Evolutionary conservation across 257 asterid species (phyloP), one percentile per base, ranked within the genome.

Genomic region (Gentiana dahurica): DNA sequence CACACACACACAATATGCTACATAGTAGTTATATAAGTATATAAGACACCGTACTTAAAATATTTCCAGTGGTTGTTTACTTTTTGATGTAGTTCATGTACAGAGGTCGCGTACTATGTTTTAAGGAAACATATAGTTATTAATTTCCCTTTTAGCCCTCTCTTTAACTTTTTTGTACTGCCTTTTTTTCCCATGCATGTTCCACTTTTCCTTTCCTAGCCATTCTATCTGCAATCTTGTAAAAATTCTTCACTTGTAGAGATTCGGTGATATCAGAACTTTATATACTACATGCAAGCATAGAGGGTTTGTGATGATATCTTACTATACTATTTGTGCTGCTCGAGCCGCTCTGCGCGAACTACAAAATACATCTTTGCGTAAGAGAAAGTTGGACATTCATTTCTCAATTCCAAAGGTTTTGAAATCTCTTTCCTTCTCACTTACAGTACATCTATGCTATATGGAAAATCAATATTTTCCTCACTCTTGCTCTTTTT

Each of bases 391-490:
- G 55, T 73, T 86, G 63, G 95, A 86, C 62, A 83, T 86, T 61
- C 95, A 86, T 65, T 86, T 75, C 77, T 83, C 95, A 24, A 83
- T 86, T 49, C 95, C 95, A 5, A 86, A 83, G 93, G 95, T 82
- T 59, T 5, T 51, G 15, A 65, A 6, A 12, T 49, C 53, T 36
- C 54, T 12, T 43, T 12, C 6, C 6, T 41, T 41, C 49, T 41
- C 9, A 41, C 9, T 37, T 13, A 37, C 39, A n/a, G n/a, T 7
- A 45, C 57, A n/a, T 3, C 51, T 12, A 3, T 44, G 24, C 24
- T 24, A 24, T 24, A 24, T 15, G 37, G 64, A 43, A 49, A 46
- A 47, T 8, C 45, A 9, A 34, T 35, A 51, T 59, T 57, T 53
- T 71, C 7, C 56, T 46, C 36, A 53, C 37, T 13, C 32, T 51